phyloP scores from a whole-genome alignment of 1,284 basidiomycete genomes.

The Calocybe gambosa region DNA sequence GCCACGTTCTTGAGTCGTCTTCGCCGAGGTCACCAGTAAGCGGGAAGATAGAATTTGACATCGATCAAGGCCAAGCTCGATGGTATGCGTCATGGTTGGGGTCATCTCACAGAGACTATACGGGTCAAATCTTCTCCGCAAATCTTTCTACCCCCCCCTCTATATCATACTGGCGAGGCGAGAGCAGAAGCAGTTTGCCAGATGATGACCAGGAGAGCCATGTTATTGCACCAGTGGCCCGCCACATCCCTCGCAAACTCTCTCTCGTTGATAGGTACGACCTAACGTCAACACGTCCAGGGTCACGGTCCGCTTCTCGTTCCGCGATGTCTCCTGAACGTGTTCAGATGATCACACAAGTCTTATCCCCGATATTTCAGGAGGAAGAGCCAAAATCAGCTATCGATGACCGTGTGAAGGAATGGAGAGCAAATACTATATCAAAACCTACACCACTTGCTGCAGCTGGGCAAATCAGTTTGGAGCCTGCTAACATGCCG shows the following conservation, averaged over 20 bases:
- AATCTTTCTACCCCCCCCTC: constrained; percentile 35
- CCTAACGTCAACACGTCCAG: constrained; percentile 29
- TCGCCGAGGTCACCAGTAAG: constrained; percentile 47
- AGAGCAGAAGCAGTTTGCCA: constrained; percentile 45
- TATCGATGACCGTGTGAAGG: constrained; percentile 52
- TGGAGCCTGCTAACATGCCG: constrained; percentile 50
- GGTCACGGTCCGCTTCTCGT: constrained; percentile 22
- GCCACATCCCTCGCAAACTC: constrained; percentile 58
- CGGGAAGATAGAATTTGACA: constrained; percentile 74
- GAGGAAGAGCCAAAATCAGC: constrained; percentile 50
- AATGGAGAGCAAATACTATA: constrained; percentile 57
- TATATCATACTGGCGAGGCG: constrained; percentile 43
- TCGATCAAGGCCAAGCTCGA: constrained; percentile 61
- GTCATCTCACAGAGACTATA: constrained; percentile 38
- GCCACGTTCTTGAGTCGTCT: constrained; percentile 50
- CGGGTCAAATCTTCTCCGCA: constrained; percentile 37
- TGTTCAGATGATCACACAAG: constrained; percentile 22
- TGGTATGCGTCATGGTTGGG: constrained; percentile 71
- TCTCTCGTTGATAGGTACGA: constrained; percentile 64
- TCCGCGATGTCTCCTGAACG: constrained; percentile 25
- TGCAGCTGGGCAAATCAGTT: constrained; percentile 44
- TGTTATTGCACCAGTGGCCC: constrained; percentile 19
- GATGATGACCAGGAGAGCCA: constrained; percentile 23
- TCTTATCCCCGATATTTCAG: constrained; percentile 57
- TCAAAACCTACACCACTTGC: constrained; percentile 43